These are phyloP conservation scores for Rhododendron kiyosumense DNA, from an alignment of 148 eudicot species.

Conservation along the genomic window DNA sequence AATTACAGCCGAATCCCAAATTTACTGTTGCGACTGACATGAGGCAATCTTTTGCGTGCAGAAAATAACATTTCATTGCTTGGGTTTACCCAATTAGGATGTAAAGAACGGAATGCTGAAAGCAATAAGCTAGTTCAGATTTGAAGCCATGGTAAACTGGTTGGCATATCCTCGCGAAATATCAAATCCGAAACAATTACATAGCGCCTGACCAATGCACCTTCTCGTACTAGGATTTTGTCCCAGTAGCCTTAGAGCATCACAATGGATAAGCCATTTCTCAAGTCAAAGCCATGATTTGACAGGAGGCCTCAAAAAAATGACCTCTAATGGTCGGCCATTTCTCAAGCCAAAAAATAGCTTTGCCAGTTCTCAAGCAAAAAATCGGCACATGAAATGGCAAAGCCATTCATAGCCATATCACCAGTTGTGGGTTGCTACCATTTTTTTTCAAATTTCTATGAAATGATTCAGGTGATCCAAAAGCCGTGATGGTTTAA, in stretches of 20 bases:
- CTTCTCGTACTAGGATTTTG: background rate
- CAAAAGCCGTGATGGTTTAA: background rate
- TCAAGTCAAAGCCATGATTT: background rate
- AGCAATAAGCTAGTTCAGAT: background rate
- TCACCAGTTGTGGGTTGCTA: background rate
- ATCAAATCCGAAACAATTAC: background rate
- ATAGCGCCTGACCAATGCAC: background rate
- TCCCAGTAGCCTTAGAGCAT: too few species aligned
- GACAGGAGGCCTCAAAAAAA: background rate
- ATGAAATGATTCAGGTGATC: background rate
- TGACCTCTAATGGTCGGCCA: background rate
- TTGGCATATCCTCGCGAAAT: background rate
- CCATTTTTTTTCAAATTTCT: background rate
- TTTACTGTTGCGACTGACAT: background rate
- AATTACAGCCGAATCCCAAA: background rate
- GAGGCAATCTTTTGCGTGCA: background rate
- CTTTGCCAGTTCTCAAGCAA: background rate
- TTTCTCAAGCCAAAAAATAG: background rate
- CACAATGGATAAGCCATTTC: background rate
- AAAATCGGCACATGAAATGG: background rate
- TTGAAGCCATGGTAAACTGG: background rate
- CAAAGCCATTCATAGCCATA: background rate
- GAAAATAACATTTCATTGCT: background rate
- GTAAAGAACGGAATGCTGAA: background rate
- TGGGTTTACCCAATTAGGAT: background rate